Evolutionary conservation across 768 basidiomycete genomes (phyloP).

Genomic region (Amanita rimosa): DNA sequence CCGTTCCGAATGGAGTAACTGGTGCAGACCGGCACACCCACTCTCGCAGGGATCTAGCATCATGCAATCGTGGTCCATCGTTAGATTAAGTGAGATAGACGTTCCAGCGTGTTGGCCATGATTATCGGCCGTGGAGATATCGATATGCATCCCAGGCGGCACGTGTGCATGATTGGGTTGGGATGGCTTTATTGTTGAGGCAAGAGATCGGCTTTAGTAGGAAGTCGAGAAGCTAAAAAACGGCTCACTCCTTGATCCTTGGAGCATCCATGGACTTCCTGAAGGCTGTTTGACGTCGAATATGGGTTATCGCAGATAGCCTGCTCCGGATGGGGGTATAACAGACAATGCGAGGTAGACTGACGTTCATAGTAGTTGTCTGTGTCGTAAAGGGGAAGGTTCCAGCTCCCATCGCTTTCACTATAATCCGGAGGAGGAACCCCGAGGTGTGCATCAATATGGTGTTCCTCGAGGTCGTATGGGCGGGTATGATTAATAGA

Average conservation of each 20-base stretch:
- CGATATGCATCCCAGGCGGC: not conserved
- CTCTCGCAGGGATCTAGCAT: not conserved
- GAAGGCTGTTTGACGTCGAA: slow-evolving; percentile 2
- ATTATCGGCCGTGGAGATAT: not conserved
- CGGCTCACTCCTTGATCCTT: not conserved
- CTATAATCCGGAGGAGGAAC: not conserved
- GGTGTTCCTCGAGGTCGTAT: slow-evolving; percentile 3
- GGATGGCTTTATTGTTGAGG: not conserved
- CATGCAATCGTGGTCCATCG: not conserved
- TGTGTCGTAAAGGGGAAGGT: not conserved
- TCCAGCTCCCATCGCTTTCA: not conserved
- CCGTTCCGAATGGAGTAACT: not conserved
- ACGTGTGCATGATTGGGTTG: slow-evolving; percentile 4
- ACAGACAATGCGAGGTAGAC: not conserved
- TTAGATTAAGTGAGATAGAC: not conserved
- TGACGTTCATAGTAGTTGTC: not conserved
- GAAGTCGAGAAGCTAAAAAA: not conserved
- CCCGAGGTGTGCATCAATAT: not conserved
- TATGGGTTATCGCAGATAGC: not conserved
- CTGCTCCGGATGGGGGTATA: not conserved
- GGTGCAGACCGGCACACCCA: not conserved
- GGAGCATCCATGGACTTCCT: slow-evolving; percentile 2
- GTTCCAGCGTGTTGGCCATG: slow-evolving; percentile 1
- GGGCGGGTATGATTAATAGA: slow-evolving; percentile 7
- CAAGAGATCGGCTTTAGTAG: slow-evolving; percentile 1